Conservation (phyloP, 345 rosid species). For the Arabidopsis thaliana region TAIR10.1 NC_003075.7:10433001-10433500, state of each 20-base stretch:
- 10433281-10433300: slow-evolving; percentile 24
- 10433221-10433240: slow-evolving; percentile 64
- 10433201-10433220: slow-evolving; percentile 51
- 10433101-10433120: slow-evolving; percentile 73
- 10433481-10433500: slow-evolving; percentile 90
- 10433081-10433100: slow-evolving; percentile 88
- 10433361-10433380: slow-evolving; percentile 97
- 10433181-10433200: slow-evolving; percentile 14
- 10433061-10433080: slow-evolving; percentile 77
- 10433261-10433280: slow-evolving; percentile 18
- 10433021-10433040: slow-evolving; percentile 83
- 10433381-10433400: slow-evolving; percentile 78
- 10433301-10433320: slow-evolving; percentile 11
- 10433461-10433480: slow-evolving; percentile 60
- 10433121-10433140: slow-evolving; percentile 71
- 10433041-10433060: slow-evolving; percentile 94
- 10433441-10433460: slow-evolving; percentile 53
- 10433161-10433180: slow-evolving; percentile 20
- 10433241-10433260: slow-evolving; percentile 59
- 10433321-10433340: slow-evolving; percentile 62
- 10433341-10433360: slow-evolving; percentile 88
- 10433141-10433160: slow-evolving; percentile 22
- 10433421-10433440: slow-evolving; percentile 67
- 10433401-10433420: slow-evolving; percentile 68
- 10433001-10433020: slow-evolving; percentile 93